phyloP scores from a whole-genome alignment of 1,284 basidiomycete species.

The Vanrija sp. region DNA sequence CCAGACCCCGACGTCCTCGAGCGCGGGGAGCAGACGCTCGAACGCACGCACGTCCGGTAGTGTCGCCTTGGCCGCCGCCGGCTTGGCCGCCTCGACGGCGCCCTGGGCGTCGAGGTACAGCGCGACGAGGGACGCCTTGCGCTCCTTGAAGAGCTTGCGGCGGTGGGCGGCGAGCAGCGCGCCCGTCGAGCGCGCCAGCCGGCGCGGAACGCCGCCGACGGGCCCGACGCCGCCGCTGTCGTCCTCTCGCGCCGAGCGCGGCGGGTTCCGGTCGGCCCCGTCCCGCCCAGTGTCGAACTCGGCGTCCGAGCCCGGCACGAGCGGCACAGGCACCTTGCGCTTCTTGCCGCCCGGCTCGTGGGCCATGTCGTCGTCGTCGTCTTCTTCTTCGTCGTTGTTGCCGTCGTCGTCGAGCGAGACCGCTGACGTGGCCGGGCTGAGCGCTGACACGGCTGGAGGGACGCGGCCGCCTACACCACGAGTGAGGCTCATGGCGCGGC shows the following conservation, averaged over 20 bases:
- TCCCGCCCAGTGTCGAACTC: constrained; percentile 16
- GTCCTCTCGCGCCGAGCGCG: constrained; percentile 17
- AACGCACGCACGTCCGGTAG: constrained; percentile 26
- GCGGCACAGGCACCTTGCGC: constrained; percentile 33
- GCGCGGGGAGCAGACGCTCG: constrained; percentile 31
- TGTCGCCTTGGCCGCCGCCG: not conserved
- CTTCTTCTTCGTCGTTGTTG: constrained; percentile 14
- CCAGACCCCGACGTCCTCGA: constrained; percentile 38
- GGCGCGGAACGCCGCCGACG: constrained; percentile 6
- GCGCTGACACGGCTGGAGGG: not conserved
- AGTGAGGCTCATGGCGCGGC: constrained; percentile 17
- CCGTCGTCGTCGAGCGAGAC: constrained; percentile 18
- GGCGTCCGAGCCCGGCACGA: constrained; percentile 11
- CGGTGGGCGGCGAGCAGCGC: constrained; percentile 20
- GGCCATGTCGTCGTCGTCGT: constrained; percentile 25
- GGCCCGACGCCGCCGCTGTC: constrained; percentile 6
- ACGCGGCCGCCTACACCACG: constrained; percentile 16
- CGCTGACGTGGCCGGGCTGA: not conserved
- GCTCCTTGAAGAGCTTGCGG: constrained; percentile 27
- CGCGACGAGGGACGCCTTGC: constrained; percentile 37
- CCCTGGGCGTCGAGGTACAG: constrained; percentile 41
- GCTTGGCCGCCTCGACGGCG: constrained; percentile 12
- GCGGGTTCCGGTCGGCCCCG: constrained; percentile 18
- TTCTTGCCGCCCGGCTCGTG: constrained; percentile 34
- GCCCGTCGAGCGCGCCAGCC: not conserved